phyloP scores from a whole-genome alignment of 192 early-diverging fungal species.

The Umbelopsis isabellina region DNA sequence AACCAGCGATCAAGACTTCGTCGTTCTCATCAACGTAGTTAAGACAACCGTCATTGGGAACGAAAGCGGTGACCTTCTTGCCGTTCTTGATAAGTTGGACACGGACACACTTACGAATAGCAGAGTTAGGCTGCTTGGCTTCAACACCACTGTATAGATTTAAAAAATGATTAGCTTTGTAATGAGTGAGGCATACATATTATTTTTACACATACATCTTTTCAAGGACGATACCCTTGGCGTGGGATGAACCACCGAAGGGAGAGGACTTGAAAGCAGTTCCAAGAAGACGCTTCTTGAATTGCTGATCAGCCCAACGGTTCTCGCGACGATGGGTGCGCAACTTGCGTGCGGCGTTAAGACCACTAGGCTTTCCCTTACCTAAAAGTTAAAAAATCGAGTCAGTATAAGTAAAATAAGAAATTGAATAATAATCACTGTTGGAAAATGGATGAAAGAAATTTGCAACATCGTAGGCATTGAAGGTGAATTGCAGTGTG shows the following conservation, averaged over 20 bases:
- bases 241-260: slow-evolving; percentile 99
- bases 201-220: slow-evolving; percentile 83
- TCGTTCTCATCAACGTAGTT: slow-evolving; percentile 99
- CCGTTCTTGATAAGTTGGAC: slow-evolving; percentile 99
- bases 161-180: neutral
- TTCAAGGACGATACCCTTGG: slow-evolving; percentile 99
- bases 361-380: slow-evolving; percentile 95
- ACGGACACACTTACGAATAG: slow-evolving; percentile 99
- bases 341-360: slow-evolving; percentile 98
- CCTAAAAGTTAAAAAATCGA: slow-evolving; percentile 37
- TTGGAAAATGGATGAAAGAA: neutral
- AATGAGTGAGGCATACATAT: neutral
- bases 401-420: neutral
- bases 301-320: slow-evolving; percentile 98
- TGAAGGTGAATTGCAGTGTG: too few relatives aligned
- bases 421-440: neutral
- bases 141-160: slow-evolving; percentile 87
- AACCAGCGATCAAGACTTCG: slow-evolving; percentile 99
- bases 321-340: slow-evolving; percentile 97
- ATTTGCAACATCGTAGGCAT: neutral
- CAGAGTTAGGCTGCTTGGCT: slow-evolving; percentile 99
- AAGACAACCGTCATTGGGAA: slow-evolving; percentile 99
- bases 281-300: slow-evolving; percentile 98
- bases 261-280: slow-evolving; percentile 98
- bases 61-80: slow-evolving; percentile 99